These are phyloP conservation scores for Dothideomycetidae sp. DNA, from an alignment of 2,329 filamentous ascomycete species.

Conservation along the genomic window DNA sequence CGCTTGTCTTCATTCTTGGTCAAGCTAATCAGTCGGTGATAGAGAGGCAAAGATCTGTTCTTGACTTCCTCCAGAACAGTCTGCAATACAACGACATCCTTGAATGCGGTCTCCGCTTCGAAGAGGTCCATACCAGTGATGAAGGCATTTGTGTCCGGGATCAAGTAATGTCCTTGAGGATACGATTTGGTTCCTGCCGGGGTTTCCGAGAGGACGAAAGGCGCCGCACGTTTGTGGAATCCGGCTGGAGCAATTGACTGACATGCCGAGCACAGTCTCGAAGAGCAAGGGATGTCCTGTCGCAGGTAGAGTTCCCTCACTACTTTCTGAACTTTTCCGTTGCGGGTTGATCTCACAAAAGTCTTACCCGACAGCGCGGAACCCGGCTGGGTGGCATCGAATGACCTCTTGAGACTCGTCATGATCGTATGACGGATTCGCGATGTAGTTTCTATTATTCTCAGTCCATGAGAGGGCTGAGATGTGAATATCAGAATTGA, in stretches of 20 bases:
- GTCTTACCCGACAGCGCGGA: constrained; percentile 86
- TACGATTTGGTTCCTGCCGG: constrained; percentile 73
- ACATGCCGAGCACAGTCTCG: constrained; percentile 68
- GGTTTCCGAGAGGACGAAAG: constrained; percentile 78
- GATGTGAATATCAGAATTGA: too few relatives aligned
- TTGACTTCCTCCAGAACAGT: constrained; percentile 93
- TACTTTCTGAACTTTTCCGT: constrained; percentile 96
- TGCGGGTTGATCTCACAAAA: constrained; percentile 87
- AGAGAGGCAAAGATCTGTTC: constrained; percentile 83
- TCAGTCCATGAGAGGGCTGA: too few relatives aligned
- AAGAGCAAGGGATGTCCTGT: constrained; percentile 95
- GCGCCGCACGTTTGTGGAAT: constrained; percentile 65
- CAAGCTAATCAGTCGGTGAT: constrained; percentile 79
- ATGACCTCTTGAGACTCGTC: constrained; percentile 49
- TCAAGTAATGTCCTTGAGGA: constrained; percentile 78
- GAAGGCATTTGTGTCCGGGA: constrained; percentile 92
- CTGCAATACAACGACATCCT: constrained; percentile 92
- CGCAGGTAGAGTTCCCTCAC: constrained; percentile 91
- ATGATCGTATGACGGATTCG: constrained; percentile 23
- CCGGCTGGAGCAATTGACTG: constrained; percentile 58
- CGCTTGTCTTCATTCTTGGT: constrained; percentile 94
- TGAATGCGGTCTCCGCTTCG: constrained; percentile 79
- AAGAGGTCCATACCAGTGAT: constrained; percentile 95
- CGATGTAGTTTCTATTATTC: neutral
- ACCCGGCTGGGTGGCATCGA: constrained; percentile 39